Evolutionary conservation across 176 grass and related monocot genomes (phyloP), one percentile per base, ranked within the genome.

Genomic region (Rhynchospora pubera): DNA sequence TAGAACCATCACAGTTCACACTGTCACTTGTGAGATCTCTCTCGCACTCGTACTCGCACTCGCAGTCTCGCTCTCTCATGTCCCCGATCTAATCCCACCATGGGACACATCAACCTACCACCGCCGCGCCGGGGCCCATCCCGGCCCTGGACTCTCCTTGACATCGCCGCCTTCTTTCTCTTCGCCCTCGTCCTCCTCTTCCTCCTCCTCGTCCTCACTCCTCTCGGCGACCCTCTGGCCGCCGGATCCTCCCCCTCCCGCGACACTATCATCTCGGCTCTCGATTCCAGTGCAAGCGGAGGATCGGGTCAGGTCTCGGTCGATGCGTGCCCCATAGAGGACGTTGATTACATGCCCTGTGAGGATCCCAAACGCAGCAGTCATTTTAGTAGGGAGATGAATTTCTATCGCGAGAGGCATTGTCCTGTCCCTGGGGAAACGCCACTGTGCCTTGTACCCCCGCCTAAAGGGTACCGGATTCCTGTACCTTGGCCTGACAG

Each of bases 331-430:
- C 65, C 90, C 21, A 87, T 86, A 52, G 85, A 90, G 43, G 90
- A 94, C 65, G 92, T 98, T 4, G 95, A 98, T 84, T 90, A 93
- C 67, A 93, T 98, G 78, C 95, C 95, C 72, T 98, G 90, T 82
- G 90, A 98, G 89, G 96, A 91, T 81, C 92, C 92, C 12, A 90
- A 77, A 69, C 95, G 90, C 45, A 94, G 88, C 90, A 93, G 92
- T 79, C 96, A 85, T 80, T 89, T 98, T 78, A 98, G 87, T 89
- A 84, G 89, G 63, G 85, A 91, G 56, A 98, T 98, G 92, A 98
- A 94, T 83, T 94, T 85, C 69, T 98, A 98, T 84, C 87, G 96
- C 30, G 96, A 95, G 88, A 85, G 92, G 15, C 96, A 98, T 64
- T 98, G 96, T 63, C 90, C 96, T 9, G 22, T 84, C 32, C 89